Conservation (phyloP, 192 early-diverging fungal genomes). For the Ambispora gerdemannii region DNA sequence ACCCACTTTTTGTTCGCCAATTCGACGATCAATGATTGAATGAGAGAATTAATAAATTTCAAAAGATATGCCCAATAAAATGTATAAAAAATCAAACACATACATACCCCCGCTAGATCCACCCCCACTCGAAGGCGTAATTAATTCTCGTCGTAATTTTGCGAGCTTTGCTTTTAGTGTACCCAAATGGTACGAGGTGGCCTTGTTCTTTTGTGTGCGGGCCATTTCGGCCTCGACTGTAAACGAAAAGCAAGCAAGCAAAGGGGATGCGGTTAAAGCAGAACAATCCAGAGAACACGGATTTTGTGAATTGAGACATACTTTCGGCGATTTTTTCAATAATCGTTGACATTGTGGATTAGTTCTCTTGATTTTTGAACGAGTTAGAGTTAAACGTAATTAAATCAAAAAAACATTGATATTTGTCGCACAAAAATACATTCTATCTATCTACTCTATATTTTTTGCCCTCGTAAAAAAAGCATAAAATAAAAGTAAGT, state of each 20-base stretch:
- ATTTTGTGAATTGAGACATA: not conserved
- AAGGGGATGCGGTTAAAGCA: not conserved
- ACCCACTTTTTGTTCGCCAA: no score
- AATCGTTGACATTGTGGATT: not conserved
- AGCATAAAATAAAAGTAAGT: no score
- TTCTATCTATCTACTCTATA: no score
- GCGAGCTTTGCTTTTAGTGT: conserved; percentile 95
- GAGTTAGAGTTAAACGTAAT: no score
- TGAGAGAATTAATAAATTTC: no score
- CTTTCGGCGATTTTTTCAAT: not conserved
- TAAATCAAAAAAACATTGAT: no score
- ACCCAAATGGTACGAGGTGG: conserved; percentile 92
- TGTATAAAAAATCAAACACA: conserved; percentile 14
- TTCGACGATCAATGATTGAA: no score
- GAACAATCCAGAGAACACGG: not conserved
- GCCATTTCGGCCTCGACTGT: conserved; percentile 77
- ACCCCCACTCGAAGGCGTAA: conserved; percentile 81
- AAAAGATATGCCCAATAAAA: no score
- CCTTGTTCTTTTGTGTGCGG: conserved; percentile 93
- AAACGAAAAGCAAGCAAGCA: not conserved
- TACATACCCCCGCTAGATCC: conserved; percentile 77
- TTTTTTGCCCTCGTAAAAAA: no score
- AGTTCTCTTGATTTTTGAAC: no score
- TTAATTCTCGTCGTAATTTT: conserved; percentile 91
- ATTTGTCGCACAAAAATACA: no score